Evolutionary conservation across 768 basidiomycete genomes (phyloP), one percentile per base, ranked within the genome.

Genomic region (Boletus reticuloceps): DNA sequence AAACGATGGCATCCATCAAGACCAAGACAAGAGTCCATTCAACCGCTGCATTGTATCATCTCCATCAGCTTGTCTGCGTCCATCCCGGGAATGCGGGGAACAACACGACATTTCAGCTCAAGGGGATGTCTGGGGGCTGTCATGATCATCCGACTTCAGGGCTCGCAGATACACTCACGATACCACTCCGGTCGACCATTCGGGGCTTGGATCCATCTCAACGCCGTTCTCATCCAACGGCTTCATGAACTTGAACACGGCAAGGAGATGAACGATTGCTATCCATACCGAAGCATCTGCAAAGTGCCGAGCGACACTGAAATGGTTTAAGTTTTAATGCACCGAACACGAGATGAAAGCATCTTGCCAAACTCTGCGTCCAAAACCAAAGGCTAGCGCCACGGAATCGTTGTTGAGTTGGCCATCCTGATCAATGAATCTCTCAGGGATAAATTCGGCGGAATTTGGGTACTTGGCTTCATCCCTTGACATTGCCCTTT

Each of bases 281-380:
- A 70, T 60, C 69, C 69, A 69, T n/a, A 69, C 22, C 39, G 69
- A 69, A 13, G 70, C 66, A 7, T 69, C 66, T 20, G 69, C 69
- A 29, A 69, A 72, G 57, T 69, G 52, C 39, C 56, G 59, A 13
- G 70, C 69, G n/a, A 61, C 62, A n/a, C 68, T 69, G 17, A 17
- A 20, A n/a, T 44, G 39, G 42, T 4, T 7, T 62, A 4, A 69
- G 54, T 13, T 19, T 36, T 17, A 20, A 20, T 14, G 10, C 20
- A 11, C 49, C 20, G 16, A 52, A 10, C 25, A 39, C 22, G 34
- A 6, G 29, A 34, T 39, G 16, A 14, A 53, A 11, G 3, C 29
- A 22, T 47, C 62, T 56, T 53, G 27, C 67, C 67, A 72, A 34
- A 64, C 52, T 56, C 68, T 62, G 46, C 70, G 69, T 43, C 68